Conservation (phyloP, 2,329 filamentous ascomycete species). For the Neophaeococcomyces aloes region DNA sequence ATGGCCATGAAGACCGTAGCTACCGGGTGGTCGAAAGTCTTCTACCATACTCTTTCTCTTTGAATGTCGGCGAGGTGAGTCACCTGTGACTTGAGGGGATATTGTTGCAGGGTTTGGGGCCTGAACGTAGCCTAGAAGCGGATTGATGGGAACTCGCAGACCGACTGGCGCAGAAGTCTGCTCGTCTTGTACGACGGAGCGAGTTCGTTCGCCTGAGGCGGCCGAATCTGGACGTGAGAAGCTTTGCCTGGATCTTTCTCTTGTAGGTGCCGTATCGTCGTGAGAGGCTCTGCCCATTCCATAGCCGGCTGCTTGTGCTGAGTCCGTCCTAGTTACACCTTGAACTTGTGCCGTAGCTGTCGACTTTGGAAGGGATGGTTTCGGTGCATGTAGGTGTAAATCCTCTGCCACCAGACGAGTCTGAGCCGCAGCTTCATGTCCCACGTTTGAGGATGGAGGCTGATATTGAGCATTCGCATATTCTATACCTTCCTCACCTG, state of each 20-base stretch:
- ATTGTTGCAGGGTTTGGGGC: conserved; percentile 67
- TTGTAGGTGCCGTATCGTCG: conserved; percentile 39
- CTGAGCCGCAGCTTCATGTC: conserved; percentile 49
- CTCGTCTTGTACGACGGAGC: conserved; percentile 51
- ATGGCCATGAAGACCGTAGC: conserved; percentile 87
- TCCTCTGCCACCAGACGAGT: conserved; percentile 70
- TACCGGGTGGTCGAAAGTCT: conserved; percentile 67
- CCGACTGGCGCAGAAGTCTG: conserved; percentile 89
- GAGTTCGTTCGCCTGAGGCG: conserved; percentile 39
- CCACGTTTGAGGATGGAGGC: conserved; percentile 27
- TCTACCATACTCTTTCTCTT: conserved; percentile 64
- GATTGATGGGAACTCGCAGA: conserved; percentile 85
- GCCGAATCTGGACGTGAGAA: conserved; percentile 39
- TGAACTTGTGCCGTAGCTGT: conserved; percentile 77
- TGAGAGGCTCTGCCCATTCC: conserved; percentile 61
- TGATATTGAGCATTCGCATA: conserved; percentile 55
- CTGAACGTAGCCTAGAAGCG: conserved; percentile 86
- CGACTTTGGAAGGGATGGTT: conserved; percentile 67
- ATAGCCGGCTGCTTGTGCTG: conserved; percentile 71
- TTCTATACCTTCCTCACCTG: conserved; percentile 83
- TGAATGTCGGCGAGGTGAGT: conserved; percentile 45
- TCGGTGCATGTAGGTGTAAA: conserved; percentile 78
- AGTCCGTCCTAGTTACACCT: conserved; percentile 81
- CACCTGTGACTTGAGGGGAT: conserved; percentile 20
- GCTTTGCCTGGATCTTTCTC: conserved; percentile 54